Percentiles rank a stretch among this genome's conserved stretches.
phyloP scores from a whole-genome alignment of 257 asterid genomes.

The Galeopsis tetrahit region DNA sequence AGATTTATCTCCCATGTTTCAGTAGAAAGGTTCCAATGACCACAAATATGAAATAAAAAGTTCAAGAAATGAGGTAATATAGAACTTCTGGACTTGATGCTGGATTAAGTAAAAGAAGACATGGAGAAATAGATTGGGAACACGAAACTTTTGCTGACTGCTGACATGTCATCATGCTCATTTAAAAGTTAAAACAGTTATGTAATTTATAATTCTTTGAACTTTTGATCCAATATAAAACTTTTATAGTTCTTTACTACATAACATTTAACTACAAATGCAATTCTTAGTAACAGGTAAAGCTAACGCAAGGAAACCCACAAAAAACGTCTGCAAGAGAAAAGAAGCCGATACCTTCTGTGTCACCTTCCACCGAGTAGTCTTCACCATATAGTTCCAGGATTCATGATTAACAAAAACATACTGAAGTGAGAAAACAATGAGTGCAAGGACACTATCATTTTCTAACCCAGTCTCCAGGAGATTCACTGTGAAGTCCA shows the following conservation, averaged over 20 bases:
- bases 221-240: slow-evolving; percentile 16
- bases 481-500: slow-evolving; percentile 84
- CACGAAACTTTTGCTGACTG: slow-evolving; percentile 1
- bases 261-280: slow-evolving; percentile 20
- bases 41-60: slow-evolving; percentile 14
- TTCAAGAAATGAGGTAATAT: slow-evolving; percentile 20
- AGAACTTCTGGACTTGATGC: slow-evolving; percentile 20
- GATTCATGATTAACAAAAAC: slow-evolving; percentile 88
- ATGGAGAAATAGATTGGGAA: slow-evolving; percentile 4
- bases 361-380: slow-evolving; percentile 91
- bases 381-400: slow-evolving; percentile 85
- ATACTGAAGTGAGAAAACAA: slow-evolving; percentile 86
- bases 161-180: background rate
- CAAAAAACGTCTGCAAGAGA: slow-evolving; percentile 13
- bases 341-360: slow-evolving; percentile 62
- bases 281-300: background rate
- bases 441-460: slow-evolving; percentile 73
- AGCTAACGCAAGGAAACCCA: slow-evolving; percentile 12
- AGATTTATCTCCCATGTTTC: slow-evolving; percentile 22
- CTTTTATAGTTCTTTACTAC: background rate
- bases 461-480: slow-evolving; percentile 77
- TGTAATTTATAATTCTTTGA: background rate
- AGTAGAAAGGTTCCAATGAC: slow-evolving; percentile 12
- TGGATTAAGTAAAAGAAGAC: slow-evolving; percentile 13
- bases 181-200: background rate